Base-by-base conservation (phyloP, 768 basidiomycete genomes). In the Tylopilus sp. region DNA sequence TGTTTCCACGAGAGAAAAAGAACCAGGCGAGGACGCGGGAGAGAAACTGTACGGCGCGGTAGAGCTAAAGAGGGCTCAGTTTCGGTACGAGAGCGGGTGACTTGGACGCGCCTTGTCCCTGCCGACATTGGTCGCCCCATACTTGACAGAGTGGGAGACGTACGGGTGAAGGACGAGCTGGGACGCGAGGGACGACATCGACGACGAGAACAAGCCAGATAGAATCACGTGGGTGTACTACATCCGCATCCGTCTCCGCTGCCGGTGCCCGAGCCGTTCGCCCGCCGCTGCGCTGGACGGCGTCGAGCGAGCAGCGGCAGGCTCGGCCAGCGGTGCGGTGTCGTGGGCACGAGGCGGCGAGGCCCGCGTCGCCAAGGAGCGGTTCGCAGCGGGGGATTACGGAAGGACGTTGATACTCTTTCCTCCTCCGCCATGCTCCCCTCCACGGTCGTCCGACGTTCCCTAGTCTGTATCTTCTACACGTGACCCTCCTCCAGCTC, bases 11-110 rank as follows among this genome's bases (percentile, higher is more conserved):
- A 9, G 76, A 76, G 44, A 88, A 68, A 34, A 89, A 76, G 70
- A 84, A 83, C 89, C 89, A 98, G 1, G 92, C 86, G 58, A 92
- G 82, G 67, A 98, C 85, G 38, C 95, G 85, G 30, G 95, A 79
- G 60, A 91, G 85, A 72, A 93, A 98, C 74, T 99, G 97, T 49
- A 93, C 69, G 21, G 89, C 82, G 58, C 96, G 86, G 72, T 98
- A 98, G 16, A 84, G 76, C 94, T 97, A 57, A 12, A 19, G 38
- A 34, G 24, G 21, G 40, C n/a, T 53, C n/a, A 41, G 53, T 2
- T 25, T 21, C 3, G 14, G 33, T 12, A 26, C 21, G 30, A 30
- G 19, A 14, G 34, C 10, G 7, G 38, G 11, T 25, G 10, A 46
- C 13, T 6, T 12, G 36, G 34, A 52, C 70, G 51, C 60, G 84